A percentile compares a stretch with the other conserved stretches of the same genome.
phyloP scores from a whole-genome alignment of 1,284 basidiomycete species.

The Cryptococcus sp. region DNA sequence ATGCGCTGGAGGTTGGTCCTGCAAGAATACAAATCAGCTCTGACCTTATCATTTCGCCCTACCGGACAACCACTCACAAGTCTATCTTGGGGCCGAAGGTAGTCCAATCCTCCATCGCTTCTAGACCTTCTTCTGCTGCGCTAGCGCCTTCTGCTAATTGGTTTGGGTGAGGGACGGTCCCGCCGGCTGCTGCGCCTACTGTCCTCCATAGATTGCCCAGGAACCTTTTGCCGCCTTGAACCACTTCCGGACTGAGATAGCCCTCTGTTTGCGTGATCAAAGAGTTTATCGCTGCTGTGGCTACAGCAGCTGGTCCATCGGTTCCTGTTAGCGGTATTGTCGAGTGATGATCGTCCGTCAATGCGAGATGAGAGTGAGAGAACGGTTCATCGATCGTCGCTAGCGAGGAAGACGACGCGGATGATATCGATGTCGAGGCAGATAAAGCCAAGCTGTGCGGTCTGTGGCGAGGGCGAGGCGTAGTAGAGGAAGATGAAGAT shows the following conservation, averaged over 20 bases:
- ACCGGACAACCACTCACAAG: too few species aligned
- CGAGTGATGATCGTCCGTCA: slow-evolving; percentile 1
- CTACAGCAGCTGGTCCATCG: slow-evolving; percentile 1
- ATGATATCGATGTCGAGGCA: slow-evolving; percentile 6
- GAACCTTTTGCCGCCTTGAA: slow-evolving; percentile 42
- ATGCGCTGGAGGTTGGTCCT: slow-evolving; percentile 14
- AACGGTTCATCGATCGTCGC: slow-evolving; percentile 13
- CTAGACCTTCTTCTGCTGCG: background rate
- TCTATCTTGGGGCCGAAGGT: slow-evolving; percentile 4
- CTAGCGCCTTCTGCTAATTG: background rate
- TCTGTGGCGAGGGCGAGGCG: background rate
- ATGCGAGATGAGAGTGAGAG: background rate
- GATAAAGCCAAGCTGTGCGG: slow-evolving; percentile 7
- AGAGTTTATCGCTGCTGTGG: slow-evolving; percentile 3
- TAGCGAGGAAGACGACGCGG: slow-evolving; percentile 18
- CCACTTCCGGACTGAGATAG: slow-evolving; percentile 24
- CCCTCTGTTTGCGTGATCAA: slow-evolving; percentile 17
- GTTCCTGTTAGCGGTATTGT: too few species aligned
- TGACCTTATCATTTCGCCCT: background rate
- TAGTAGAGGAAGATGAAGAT: background rate
- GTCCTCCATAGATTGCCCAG: slow-evolving; percentile 44
- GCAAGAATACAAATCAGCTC: background rate
- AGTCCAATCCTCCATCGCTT: slow-evolving; percentile 4
- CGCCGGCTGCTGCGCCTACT: slow-evolving; percentile 43
- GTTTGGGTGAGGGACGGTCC: slow-evolving; percentile 33